These are phyloP conservation scores for Didymella arachidicola DNA, from an alignment of 2,329 filamentous ascomycete genomes.

Conservation along the genomic window DNA sequence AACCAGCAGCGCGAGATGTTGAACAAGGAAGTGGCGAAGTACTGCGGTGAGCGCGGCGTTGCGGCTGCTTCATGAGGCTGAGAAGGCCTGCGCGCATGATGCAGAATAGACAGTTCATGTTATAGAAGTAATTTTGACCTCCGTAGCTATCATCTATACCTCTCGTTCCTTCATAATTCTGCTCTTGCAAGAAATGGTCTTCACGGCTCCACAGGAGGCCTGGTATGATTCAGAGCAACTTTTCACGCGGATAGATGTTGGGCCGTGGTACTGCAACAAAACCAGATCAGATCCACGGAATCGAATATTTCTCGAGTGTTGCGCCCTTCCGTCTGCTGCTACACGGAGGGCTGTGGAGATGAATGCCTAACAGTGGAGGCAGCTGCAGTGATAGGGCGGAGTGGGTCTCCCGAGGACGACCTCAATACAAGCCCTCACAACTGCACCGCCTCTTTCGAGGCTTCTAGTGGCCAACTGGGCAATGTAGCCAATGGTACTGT, in stretches of 20 bases:
- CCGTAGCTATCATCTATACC: too few species aligned
- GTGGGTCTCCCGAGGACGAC: background rate
- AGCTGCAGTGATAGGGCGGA: slow-evolving; percentile 10
- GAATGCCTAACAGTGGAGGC: background rate
- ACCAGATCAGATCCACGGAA: slow-evolving; percentile 1
- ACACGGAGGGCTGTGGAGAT: background rate
- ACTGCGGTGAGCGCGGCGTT: slow-evolving; percentile 69
- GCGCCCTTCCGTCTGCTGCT: slow-evolving; percentile 12
- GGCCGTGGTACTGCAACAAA: background rate
- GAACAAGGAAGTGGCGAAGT: slow-evolving; percentile 77
- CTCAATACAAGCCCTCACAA: slow-evolving; percentile 5
- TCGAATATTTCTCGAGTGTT: background rate
- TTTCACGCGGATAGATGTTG: slow-evolving; percentile 1
- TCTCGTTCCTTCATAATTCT: too few species aligned
- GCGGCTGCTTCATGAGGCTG: slow-evolving; percentile 31
- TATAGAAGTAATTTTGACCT: too few species aligned
- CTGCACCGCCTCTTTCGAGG: slow-evolving; percentile 1
- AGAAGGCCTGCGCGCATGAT: too few species aligned
- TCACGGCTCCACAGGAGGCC: background rate
- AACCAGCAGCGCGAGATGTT: slow-evolving; percentile 70
- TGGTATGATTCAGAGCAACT: background rate
- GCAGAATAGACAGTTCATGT: too few species aligned
- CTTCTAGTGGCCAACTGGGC: background rate
- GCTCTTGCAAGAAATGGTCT: too few species aligned
- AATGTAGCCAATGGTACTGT: background rate